Evolutionary conservation across 352 stramenopile species (phyloP), one percentile per base, ranked within the genome.

Genomic region (Globisporangium abappressorium): DNA sequence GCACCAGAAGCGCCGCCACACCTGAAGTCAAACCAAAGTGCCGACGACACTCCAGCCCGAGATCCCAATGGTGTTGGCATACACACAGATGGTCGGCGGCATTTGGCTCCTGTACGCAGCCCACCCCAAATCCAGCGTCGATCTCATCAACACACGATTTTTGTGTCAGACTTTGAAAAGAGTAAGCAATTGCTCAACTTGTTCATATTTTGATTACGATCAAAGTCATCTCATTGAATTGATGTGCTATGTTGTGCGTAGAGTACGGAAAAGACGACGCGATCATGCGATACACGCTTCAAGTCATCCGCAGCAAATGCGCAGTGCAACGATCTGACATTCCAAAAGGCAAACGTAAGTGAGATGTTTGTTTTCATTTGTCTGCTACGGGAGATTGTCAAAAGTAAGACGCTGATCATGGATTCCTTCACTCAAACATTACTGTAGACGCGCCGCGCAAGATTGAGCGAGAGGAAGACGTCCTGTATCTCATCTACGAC

Each of bases 401-500:
- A 20, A 41, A 57, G 22, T 55, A 62, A 73, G 15, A 28, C n/a
- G 5, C n/a, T n/a, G 8, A 26, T 7, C 22, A 15, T 38, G n/a
- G 7, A 55, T 5, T 41, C 9, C 7, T 56, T 26, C 53, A 43
- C 36, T 43, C 65, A 28, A 54, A 4, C 8, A 20, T 55, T 61
- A 6, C 5, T 15, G 36, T 53, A 77, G 77, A 67, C 38, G 51
- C 57, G 4, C 62, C 69, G 36, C 47, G 68, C 30, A 77, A 63
- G 51, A 41, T 75, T 20, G 43, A 66, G 3, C 71, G 66, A 3
- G 81, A 88, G 36, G 73, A 92, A 62, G 83, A 92, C 38, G 78
- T 87, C 2, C 53, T 92, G 1, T 92, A 82, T 38, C 73, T 92
- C 12, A 46, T 74, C 12, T 81, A 80, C 30, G 73, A 77, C 26